Evolutionary conservation across 2,329 filamentous ascomycete species (phyloP).

Genomic region (Colletotrichum orchidophilum): DNA sequence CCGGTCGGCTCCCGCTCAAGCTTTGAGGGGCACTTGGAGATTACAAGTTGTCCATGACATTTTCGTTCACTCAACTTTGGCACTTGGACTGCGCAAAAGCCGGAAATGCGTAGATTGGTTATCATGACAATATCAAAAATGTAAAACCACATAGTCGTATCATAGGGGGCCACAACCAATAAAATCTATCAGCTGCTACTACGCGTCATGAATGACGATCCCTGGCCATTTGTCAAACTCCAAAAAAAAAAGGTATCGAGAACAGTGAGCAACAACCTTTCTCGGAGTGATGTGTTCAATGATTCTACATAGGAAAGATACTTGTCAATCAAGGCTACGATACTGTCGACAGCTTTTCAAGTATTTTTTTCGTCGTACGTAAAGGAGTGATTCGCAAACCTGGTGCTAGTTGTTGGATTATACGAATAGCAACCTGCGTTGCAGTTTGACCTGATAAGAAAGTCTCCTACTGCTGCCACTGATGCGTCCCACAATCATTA

Average conservation of each 20-base stretch:
- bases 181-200: background rate
- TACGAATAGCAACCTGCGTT: too few species aligned
- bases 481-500: too few species aligned
- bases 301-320: too few species aligned
- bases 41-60: background rate
- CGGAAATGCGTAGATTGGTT: background rate
- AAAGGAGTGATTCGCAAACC: too few species aligned
- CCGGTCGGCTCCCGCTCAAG: constrained; percentile 38
- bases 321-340: too few species aligned
- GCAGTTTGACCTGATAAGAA: background rate
- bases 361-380: too few species aligned
- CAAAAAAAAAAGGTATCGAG: background rate
- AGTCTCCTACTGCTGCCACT: too few species aligned
- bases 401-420: too few species aligned
- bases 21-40: background rate
- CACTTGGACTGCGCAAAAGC: background rate
- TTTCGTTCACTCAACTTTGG: background rate
- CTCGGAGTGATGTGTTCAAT: too few species aligned
- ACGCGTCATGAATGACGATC: background rate
- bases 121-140: background rate
- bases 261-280: background rate
- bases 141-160: background rate
- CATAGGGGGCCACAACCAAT: background rate
- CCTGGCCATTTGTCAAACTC: background rate
- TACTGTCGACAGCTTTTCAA: background rate